Percentiles rank a stretch among this genome's conserved stretches.
Evolutionary conservation across 2,329 filamentous ascomycete species (phyloP).

Genomic region (Fusarium heterosporum): DNA sequence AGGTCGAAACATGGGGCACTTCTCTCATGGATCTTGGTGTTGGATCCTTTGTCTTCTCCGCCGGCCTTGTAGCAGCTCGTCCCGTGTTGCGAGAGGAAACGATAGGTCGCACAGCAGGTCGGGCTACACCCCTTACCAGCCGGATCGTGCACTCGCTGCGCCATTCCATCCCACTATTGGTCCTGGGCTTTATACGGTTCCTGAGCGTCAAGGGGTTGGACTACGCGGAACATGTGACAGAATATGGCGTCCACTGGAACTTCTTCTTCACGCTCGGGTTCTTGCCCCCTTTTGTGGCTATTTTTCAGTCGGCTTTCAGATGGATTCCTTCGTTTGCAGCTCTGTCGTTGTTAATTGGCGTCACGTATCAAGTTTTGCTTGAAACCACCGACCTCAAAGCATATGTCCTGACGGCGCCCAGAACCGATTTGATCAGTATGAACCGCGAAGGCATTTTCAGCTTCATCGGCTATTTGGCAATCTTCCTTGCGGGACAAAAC

Average conservation of each 20-base stretch:
- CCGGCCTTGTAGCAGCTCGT: constrained; percentile 88
- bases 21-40: constrained; percentile 99
- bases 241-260: constrained; percentile 99
- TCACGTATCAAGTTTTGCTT: constrained; percentile 79
- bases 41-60: constrained; percentile 96
- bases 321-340: constrained; percentile 81
- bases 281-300: constrained; percentile 86
- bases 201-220: constrained; percentile 93
- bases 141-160: constrained; percentile 76
- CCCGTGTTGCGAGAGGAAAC: constrained; percentile 77
- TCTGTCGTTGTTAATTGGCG: constrained; percentile 75
- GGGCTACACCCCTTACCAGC: constrained; percentile 60
- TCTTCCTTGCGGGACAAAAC: constrained; percentile 91
- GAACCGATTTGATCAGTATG: constrained; percentile 82
- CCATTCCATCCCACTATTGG: constrained; percentile 84
- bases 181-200: constrained; percentile 83
- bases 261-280: constrained; percentile 98
- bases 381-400: constrained; percentile 82
- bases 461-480: constrained; percentile 91
- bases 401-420: constrained; percentile 84
- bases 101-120: constrained; percentile 62
- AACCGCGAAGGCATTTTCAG: constrained; percentile 97
- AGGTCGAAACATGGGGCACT: constrained; percentile 99
- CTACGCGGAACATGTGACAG: constrained; percentile 96
- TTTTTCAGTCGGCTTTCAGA: constrained; percentile 79